phyloP scores from a whole-genome alignment of 257 asterid species.

The Misopates orontium region DNA sequence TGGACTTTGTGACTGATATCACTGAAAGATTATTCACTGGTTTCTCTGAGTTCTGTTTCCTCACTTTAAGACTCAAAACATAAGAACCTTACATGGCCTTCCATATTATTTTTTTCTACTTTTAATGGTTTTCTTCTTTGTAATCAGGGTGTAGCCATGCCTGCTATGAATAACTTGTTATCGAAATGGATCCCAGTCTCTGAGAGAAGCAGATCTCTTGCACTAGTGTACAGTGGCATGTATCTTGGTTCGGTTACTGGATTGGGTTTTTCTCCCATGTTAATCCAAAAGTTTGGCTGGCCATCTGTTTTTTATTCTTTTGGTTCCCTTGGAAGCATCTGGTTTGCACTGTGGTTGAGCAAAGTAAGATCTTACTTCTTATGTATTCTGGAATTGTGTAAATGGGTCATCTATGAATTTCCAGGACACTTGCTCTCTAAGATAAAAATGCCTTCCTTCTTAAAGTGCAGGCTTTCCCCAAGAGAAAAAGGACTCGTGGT shows the following conservation, averaged over 20 bases:
- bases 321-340: constrained; percentile 91
- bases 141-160: constrained; percentile 88
- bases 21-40: not conserved
- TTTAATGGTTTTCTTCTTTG: constrained; percentile 12
- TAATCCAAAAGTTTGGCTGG: constrained; percentile 91
- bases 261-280: constrained; percentile 75
- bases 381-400: too few relatives aligned
- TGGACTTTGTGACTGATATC: not conserved
- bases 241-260: constrained; percentile 98
- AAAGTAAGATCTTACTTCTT: constrained; percentile 58
- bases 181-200: constrained; percentile 98
- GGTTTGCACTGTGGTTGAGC: constrained; percentile 92
- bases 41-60: not conserved
- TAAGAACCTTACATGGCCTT: constrained; percentile 3
- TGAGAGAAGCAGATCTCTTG: constrained; percentile 98
- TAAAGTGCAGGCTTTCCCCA: not conserved
- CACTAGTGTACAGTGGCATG: constrained; percentile 98
- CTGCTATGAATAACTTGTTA: constrained; percentile 91
- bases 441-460: not conserved
- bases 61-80: constrained; percentile 12
- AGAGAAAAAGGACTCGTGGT: not conserved
- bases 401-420: not conserved
- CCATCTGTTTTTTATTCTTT: constrained; percentile 92
- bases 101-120: constrained; percentile 11
- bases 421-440: not conserved